Conservation (phyloP, 2,329 filamentous ascomycete genomes). For the Botrytis aclada region DNA sequence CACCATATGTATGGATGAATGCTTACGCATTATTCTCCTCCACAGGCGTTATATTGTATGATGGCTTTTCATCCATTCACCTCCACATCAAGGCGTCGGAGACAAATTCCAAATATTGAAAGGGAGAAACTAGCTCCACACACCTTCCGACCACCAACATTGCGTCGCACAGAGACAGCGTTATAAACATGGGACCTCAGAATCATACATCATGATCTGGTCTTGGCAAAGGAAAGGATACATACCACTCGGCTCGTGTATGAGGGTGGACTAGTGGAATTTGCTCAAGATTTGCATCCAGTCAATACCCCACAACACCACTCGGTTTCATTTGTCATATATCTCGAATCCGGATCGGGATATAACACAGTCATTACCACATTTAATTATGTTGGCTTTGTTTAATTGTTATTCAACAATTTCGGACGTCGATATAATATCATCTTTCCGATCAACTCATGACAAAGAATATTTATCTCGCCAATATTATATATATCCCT, state of each 20-base stretch:
- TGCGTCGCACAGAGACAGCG: background rate
- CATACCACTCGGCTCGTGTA: conserved; percentile 26
- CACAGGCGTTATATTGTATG: conserved; percentile 30
- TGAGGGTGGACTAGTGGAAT: conserved; percentile 26
- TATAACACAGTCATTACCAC: conserved; percentile 33
- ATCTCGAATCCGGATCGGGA: background rate
- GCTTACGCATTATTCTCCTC: conserved; percentile 32
- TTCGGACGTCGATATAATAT: background rate
- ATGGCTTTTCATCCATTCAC: conserved; percentile 25
- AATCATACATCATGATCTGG: background rate
- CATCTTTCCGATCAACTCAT: too few species aligned
- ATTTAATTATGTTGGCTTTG: background rate
- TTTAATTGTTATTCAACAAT: background rate
- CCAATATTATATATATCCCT: background rate
- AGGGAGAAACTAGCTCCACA: background rate
- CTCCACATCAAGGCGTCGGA: background rate
- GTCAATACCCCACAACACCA: conserved; percentile 29
- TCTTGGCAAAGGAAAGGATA: conserved; percentile 24
- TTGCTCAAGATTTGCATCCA: conserved; percentile 21
- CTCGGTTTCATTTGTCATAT: conserved; percentile 7
- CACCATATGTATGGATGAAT: conserved; percentile 27
- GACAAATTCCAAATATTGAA: background rate
- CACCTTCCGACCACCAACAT: background rate
- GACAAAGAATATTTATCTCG: background rate
- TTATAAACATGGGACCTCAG: background rate